Evolutionary conservation across 768 basidiomycete species (phyloP).

Genomic region (Tylopilus vinaceipallidus): DNA sequence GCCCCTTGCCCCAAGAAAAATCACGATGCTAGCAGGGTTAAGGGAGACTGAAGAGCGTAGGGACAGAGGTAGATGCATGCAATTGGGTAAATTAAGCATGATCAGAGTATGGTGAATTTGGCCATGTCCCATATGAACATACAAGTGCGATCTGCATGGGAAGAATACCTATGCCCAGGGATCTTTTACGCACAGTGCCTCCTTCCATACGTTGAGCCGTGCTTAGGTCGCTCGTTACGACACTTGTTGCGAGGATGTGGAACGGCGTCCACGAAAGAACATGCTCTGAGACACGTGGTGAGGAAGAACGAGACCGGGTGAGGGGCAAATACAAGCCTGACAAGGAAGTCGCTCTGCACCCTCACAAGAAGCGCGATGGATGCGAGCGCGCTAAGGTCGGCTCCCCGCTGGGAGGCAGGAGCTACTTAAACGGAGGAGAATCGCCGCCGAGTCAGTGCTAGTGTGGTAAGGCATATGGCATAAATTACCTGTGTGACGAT

Average conservation of each 20-base stretch:
- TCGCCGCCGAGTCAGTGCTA: slow-evolving; percentile 10
- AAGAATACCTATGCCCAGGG: slow-evolving; percentile 13
- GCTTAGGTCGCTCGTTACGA: slow-evolving; percentile 73
- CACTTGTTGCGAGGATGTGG: slow-evolving; percentile 68
- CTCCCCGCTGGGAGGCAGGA: slow-evolving; percentile 41
- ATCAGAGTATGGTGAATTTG: not conserved
- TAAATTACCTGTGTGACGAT: slow-evolving; percentile 30
- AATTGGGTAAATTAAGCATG: not conserved
- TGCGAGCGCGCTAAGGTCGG: slow-evolving; percentile 54
- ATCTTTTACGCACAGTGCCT: slow-evolving; percentile 24
- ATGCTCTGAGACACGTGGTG: slow-evolving; percentile 19
- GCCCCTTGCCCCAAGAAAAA: not conserved
- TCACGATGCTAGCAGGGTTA: not conserved
- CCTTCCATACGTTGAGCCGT: slow-evolving; percentile 67
- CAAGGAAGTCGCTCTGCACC: slow-evolving; percentile 58
- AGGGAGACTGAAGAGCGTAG: not conserved
- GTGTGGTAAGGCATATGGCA: slow-evolving; percentile 20
- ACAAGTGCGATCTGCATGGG: slow-evolving; percentile 4
- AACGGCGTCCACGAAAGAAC: slow-evolving; percentile 51
- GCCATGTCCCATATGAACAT: slow-evolving; percentile 16
- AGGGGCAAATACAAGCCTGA: slow-evolving; percentile 37
- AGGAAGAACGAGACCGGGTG: not conserved
- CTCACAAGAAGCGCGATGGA: slow-evolving; percentile 75
- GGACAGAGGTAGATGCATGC: not conserved
- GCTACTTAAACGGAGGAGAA: slow-evolving; percentile 18